Percentiles rank a stretch among this genome's conserved stretches.
Conservation (phyloP, 2,329 filamentous ascomycete genomes). For the Paramyrothecium roridum region DNA sequence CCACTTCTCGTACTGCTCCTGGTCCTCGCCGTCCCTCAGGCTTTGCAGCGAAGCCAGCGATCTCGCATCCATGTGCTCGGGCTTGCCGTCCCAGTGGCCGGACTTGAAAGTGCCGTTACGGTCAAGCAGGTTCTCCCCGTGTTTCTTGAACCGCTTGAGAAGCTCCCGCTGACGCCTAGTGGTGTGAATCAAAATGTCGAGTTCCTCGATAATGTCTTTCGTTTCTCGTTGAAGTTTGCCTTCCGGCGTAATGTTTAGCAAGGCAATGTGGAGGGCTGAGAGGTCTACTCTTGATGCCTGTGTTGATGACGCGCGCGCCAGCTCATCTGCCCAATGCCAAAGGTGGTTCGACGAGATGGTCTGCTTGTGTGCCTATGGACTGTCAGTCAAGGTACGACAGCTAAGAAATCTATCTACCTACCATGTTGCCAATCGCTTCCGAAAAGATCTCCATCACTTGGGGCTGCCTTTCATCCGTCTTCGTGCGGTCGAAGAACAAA, state of each 20-base stretch:
- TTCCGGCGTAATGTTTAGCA: conserved; percentile 3
- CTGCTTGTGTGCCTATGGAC: conserved; percentile 1
- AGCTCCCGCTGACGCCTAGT: background rate
- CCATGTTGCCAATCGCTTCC: conserved; percentile 4
- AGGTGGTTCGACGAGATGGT: conserved; percentile 3
- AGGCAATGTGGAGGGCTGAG: background rate
- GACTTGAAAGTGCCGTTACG: background rate
- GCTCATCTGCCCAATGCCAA: conserved; percentile 1
- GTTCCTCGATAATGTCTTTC: conserved; percentile 4
- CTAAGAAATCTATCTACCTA: background rate
- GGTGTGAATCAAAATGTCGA: conserved; percentile 3
- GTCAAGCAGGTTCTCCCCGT: background rate
- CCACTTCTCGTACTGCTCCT: conserved; percentile 1
- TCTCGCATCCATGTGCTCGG: background rate
- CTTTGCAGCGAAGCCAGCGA: background rate
- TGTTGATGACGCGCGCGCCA: background rate
- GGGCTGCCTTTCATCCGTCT: conserved; percentile 5
- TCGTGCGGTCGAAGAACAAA: conserved; percentile 36
- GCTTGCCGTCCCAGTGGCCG: background rate
- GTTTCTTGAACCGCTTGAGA: conserved; percentile 3
- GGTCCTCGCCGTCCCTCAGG: background rate
- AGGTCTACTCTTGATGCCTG: conserved; percentile 1
- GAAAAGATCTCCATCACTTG: conserved; percentile 4
- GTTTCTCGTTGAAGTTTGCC: conserved; percentile 3
- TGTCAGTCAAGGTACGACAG: background rate